Conservation (phyloP, 1,284 basidiomycete genomes). For the Ceratobasidium sp. region DNA sequence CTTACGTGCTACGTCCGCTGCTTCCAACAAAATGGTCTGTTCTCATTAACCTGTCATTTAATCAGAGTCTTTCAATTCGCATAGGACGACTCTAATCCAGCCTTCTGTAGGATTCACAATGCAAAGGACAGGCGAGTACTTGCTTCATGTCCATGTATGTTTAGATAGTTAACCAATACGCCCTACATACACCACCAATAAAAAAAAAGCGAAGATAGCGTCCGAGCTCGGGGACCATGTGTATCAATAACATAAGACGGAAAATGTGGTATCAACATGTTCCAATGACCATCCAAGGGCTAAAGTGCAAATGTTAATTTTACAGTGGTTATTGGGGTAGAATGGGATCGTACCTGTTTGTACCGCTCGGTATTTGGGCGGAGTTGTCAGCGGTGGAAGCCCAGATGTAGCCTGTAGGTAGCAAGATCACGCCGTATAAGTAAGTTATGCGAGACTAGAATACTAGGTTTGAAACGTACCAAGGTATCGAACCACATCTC, state of each 20-base stretch:
- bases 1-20: too few relatives aligned
- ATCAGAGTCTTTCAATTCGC: too few relatives aligned
- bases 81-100: too few relatives aligned
- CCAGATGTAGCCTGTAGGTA: constrained; percentile 29
- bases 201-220: not conserved
- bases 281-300: constrained; percentile 27
- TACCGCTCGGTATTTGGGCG: constrained; percentile 14
- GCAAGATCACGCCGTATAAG: not conserved
- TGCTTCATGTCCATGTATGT: too few relatives aligned
- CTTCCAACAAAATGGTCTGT: too few relatives aligned
- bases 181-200: constrained; percentile 19
- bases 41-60: too few relatives aligned
- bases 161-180: constrained; percentile 22
- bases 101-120: too few relatives aligned
- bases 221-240: not conserved
- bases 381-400: constrained; percentile 1
- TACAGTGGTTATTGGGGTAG: not conserved
- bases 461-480: not conserved
- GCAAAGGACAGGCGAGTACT: too few relatives aligned
- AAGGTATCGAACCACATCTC: constrained; percentile 33
- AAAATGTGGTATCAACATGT: constrained; percentile 17
- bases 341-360: not conserved
- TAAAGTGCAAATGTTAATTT: not conserved
- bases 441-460: not conserved
- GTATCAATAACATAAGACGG: not conserved